Percentiles rank a stretch among this genome's conserved stretches.
Evolutionary conservation across 2,329 filamentous ascomycete genomes (phyloP).

Genomic region (Alternaria sp.): DNA sequence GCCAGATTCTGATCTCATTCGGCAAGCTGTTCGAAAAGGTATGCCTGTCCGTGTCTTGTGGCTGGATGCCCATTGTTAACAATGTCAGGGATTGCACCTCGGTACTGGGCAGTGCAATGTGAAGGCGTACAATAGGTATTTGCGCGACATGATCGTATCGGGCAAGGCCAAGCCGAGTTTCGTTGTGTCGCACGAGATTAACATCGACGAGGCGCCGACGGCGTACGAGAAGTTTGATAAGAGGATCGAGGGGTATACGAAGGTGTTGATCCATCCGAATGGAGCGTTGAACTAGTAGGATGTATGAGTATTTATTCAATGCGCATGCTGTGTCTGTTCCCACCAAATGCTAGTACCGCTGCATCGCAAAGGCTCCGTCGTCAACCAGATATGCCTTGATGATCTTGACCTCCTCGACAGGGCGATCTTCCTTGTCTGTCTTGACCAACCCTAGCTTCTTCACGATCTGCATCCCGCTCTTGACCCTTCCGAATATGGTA

Average conservation of each 20-base stretch:
- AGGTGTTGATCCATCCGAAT: slow-evolving; percentile 73
- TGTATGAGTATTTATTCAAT: slow-evolving; percentile 11
- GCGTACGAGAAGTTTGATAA: slow-evolving; percentile 74
- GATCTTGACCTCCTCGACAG: slow-evolving; percentile 83
- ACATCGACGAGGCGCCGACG: slow-evolving; percentile 66
- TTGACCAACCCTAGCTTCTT: slow-evolving; percentile 88
- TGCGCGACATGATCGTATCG: slow-evolving; percentile 70
- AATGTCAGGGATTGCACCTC: slow-evolving; percentile 62
- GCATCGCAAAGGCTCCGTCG: slow-evolving; percentile 58
- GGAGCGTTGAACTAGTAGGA: slow-evolving; percentile 48
- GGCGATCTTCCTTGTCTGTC: slow-evolving; percentile 81
- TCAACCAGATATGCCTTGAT: slow-evolving; percentile 75
- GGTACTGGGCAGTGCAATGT: slow-evolving; percentile 73
- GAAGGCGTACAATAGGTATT: slow-evolving; percentile 71
- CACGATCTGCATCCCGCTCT: slow-evolving; percentile 81
- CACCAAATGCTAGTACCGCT: slow-evolving; percentile 7
- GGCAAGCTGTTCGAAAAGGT: slow-evolving; percentile 75
- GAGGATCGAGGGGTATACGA: slow-evolving; percentile 71
- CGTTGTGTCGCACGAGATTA: slow-evolving; percentile 71
- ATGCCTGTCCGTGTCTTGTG: slow-evolving; percentile 15
- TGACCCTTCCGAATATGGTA: slow-evolving; percentile 93
- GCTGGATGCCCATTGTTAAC: slow-evolving; percentile 10
- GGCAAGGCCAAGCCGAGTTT: slow-evolving; percentile 72
- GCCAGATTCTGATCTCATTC: slow-evolving; percentile 70
- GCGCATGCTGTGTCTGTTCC: background rate